phyloP scores from a whole-genome alignment of 805 yeast genomes.

The Candida sithepensis region DNA sequence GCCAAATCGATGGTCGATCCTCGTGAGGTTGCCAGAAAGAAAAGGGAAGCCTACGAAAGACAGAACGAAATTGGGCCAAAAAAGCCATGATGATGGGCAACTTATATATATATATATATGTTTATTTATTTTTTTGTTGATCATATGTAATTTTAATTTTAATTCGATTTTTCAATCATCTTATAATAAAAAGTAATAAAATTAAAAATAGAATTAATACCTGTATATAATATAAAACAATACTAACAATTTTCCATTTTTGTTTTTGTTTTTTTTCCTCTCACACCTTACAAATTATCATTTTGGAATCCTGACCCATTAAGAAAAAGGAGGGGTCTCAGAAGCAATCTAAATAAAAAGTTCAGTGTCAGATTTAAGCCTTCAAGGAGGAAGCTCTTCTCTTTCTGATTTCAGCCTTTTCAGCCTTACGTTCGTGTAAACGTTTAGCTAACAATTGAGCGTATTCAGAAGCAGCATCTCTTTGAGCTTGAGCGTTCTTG shows the following conservation, averaged over 20 bases:
- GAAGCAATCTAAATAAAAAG: background rate
- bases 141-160: too few relatives aligned
- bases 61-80: conserved; percentile 20
- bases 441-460: conserved; percentile 98
- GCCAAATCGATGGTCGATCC: conserved; percentile 16
- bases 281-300: background rate
- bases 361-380: conserved; percentile 48
- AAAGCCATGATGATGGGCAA: background rate
- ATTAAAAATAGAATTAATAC: conserved; percentile 13
- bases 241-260: conserved; percentile 2
- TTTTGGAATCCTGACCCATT: background rate
- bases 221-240: conserved; percentile 3
- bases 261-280: conserved; percentile 2
- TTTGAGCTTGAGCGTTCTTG: conserved; percentile 96
- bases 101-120: too few relatives aligned
- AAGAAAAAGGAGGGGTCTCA: background rate
- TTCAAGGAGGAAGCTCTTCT: conserved; percentile 99
- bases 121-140: too few relatives aligned
- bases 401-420: conserved; percentile 97
- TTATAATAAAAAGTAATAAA: conserved; percentile 1
- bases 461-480: conserved; percentile 99
- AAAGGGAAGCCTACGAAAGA: conserved; percentile 15
- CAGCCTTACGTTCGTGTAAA: conserved; percentile 97
- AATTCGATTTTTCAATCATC: background rate
- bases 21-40: conserved; percentile 23